Conservation (phyloP, 2,329 filamentous ascomycete species). For the Rhynchosporium graminicola region DNA sequence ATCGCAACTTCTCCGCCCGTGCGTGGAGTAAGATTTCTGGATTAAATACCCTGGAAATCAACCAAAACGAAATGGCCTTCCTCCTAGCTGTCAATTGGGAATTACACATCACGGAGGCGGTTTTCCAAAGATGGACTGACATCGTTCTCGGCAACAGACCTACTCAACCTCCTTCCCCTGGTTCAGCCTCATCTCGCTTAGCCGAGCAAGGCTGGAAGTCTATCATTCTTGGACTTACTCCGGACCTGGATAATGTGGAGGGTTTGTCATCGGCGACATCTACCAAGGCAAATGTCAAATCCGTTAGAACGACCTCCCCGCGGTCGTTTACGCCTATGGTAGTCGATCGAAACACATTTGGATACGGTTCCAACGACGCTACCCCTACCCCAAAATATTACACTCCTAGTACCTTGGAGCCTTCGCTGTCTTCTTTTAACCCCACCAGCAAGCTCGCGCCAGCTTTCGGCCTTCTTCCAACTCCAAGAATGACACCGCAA, state of each 20-base stretch:
- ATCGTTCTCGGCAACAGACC: constrained; percentile 80
- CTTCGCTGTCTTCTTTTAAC: constrained; percentile 46
- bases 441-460: constrained; percentile 52
- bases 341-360: constrained; percentile 43
- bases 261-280: constrained; percentile 46
- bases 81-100: constrained; percentile 90
- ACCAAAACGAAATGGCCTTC: constrained; percentile 94
- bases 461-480: constrained; percentile 57
- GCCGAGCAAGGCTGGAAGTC: constrained; percentile 54
- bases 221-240: constrained; percentile 57
- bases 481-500: constrained; percentile 60
- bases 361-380: constrained; percentile 45
- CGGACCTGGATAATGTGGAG: constrained; percentile 60
- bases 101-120: constrained; percentile 84
- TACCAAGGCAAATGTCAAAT: constrained; percentile 30
- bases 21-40: constrained; percentile 99
- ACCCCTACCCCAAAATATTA: constrained; percentile 47
- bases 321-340: constrained; percentile 47
- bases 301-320: constrained; percentile 27
- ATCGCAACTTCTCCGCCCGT: constrained; percentile 94
- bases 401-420: constrained; percentile 53
- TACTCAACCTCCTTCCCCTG: constrained; percentile 57
- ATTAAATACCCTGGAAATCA: constrained; percentile 90
- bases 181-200: constrained; percentile 37
- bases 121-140: constrained; percentile 92